These are phyloP conservation scores for Eucalyptus leucophloia DNA, from an alignment of 345 rosid species.

Conservation along the genomic window DNA sequence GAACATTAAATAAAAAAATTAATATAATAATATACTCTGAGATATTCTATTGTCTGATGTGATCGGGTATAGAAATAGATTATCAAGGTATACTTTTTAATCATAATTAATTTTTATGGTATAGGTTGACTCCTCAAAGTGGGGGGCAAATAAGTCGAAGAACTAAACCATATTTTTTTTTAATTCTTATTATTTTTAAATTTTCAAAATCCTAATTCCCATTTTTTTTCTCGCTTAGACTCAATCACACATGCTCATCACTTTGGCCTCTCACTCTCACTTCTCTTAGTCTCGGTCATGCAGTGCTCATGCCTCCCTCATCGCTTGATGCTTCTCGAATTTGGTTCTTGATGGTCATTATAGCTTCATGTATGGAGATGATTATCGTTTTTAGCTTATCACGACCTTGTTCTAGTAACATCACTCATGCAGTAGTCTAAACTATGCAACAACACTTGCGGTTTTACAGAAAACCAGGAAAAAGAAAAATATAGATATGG, in stretches of 20 bases:
- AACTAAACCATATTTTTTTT: too few species aligned
- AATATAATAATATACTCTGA: background rate
- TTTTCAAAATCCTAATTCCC: background rate
- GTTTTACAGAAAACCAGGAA: too few species aligned
- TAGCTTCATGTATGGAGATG: background rate
- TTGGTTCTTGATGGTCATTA: background rate
- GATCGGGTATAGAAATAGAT: background rate
- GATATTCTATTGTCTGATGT: background rate
- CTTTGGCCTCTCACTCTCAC: too few species aligned
- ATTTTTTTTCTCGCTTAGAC: too few species aligned
- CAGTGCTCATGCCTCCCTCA: background rate
- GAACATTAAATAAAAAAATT: background rate
- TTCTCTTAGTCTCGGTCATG: too few species aligned
- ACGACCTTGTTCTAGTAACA: too few species aligned
- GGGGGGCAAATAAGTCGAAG: background rate
- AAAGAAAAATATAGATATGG: background rate
- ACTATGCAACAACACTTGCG: background rate
- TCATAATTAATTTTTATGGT: background rate
- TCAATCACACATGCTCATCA: too few species aligned
- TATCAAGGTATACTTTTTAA: background rate
- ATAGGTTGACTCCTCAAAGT: background rate
- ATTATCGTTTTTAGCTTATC: too few species aligned
- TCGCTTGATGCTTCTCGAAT: background rate
- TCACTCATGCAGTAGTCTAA: background rate
- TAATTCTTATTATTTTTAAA: too few species aligned